phyloP scores from a whole-genome alignment of 495 filamentous ascomycete genomes.

The Penicillium alfredii region DNA sequence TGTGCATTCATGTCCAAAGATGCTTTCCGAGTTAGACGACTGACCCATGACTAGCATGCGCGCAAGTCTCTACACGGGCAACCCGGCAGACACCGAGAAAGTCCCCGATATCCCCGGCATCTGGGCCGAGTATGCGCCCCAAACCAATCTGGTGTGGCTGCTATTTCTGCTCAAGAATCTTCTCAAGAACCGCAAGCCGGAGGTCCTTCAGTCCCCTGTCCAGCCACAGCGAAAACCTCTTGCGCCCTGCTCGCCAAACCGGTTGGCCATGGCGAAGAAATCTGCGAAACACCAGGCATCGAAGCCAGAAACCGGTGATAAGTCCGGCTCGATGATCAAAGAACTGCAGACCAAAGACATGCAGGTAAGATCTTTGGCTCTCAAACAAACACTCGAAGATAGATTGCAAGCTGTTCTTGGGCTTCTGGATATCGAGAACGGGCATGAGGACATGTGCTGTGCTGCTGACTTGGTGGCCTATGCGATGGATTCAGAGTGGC shows the following conservation, averaged over 20 bases:
- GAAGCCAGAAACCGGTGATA: slow-evolving; percentile 3
- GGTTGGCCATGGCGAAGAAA: slow-evolving; percentile 10
- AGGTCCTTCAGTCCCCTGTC: slow-evolving; percentile 2
- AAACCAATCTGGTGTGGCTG: slow-evolving; percentile 49
- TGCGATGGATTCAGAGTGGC: slow-evolving; percentile 42
- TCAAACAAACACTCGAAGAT: slow-evolving; percentile 30
- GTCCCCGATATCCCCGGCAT: slow-evolving; percentile 30
- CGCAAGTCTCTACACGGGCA: slow-evolving; percentile 32
- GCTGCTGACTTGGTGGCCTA: slow-evolving; percentile 44
- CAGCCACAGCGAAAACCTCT: slow-evolving; percentile 27
- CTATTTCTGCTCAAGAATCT: slow-evolving; percentile 44
- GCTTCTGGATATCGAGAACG: slow-evolving; percentile 36
- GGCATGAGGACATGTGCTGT: slow-evolving; percentile 44
- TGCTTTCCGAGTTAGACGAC: too few relatives aligned
- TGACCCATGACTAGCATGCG: slow-evolving; percentile 43
- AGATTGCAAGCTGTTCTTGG: slow-evolving; percentile 28
- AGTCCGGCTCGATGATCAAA: neutral
- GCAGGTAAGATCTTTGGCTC: slow-evolving; percentile 10
- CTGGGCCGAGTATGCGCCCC: slow-evolving; percentile 43
- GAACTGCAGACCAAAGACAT: slow-evolving; percentile 6
- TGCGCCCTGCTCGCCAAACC: slow-evolving; percentile 34
- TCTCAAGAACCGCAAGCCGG: slow-evolving; percentile 34
- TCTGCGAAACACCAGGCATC: slow-evolving; percentile 10
- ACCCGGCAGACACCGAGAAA: slow-evolving; percentile 27
- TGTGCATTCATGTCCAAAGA: too few relatives aligned